Conservation (phyloP, 768 basidiomycete species). For the Boletus reticuloceps region DNA sequence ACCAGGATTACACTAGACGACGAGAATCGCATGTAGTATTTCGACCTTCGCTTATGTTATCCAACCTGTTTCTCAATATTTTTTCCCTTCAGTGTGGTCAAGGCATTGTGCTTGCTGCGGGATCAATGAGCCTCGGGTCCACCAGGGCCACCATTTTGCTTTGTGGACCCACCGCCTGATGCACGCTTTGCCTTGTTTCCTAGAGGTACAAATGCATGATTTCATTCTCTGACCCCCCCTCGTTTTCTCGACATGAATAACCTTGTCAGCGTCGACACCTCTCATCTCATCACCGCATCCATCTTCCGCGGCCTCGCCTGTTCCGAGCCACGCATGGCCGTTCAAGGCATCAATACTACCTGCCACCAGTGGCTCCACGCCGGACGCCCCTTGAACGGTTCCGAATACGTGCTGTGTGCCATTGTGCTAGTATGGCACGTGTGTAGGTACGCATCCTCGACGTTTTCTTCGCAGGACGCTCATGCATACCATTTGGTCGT, state of each 20-base stretch:
- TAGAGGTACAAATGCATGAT: constrained; percentile 7
- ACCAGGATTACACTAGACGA: constrained; percentile 1
- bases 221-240: background rate
- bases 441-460: constrained; percentile 50
- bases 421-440: constrained; percentile 81
- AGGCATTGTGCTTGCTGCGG: background rate
- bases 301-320: background rate
- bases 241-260: background rate
- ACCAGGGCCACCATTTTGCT: no score
- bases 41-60: constrained; percentile 15
- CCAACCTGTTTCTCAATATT: background rate
- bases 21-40: constrained; percentile 16
- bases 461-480: no score
- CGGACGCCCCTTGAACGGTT: constrained; percentile 49
- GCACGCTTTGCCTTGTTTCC: background rate
- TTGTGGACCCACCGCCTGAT: background rate
- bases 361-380: constrained; percentile 39
- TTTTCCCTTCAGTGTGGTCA: background rate
- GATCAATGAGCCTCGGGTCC: background rate
- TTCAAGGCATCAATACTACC: constrained; percentile 45
- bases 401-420: constrained; percentile 37
- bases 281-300: background rate
- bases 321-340: background rate
- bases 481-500: no score
- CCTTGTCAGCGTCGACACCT: background rate